Evolutionary conservation across 805 yeast species (phyloP).

Genomic region (Teunomyces lycoperdinae): DNA sequence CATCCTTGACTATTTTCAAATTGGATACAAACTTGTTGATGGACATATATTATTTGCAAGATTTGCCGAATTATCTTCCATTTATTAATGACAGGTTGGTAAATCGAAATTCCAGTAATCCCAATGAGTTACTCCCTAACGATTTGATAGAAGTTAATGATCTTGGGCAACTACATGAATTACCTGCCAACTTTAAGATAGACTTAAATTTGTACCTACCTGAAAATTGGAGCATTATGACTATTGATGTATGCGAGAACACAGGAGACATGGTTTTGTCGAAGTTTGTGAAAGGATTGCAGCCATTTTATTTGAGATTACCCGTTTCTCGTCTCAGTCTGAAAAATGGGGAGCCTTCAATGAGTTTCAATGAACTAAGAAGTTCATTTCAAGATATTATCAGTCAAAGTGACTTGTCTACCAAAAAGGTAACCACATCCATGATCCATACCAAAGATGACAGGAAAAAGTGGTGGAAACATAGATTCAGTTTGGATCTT

Average conservation of each 20-base stretch:
- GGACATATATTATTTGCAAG: constrained; percentile 20
- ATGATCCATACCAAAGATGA: constrained; percentile 55
- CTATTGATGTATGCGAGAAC: constrained; percentile 56
- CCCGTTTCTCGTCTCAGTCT: constrained; percentile 43
- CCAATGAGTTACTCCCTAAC: constrained; percentile 10
- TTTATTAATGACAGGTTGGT: constrained; percentile 18
- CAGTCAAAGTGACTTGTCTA: constrained; percentile 56
- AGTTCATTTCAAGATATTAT: constrained; percentile 45
- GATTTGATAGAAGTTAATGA: background rate
- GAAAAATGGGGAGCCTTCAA: constrained; percentile 30
- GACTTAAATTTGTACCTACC: constrained; percentile 32
- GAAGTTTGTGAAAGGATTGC: constrained; percentile 27
- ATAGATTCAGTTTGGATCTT: constrained; percentile 59
- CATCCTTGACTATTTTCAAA: constrained; percentile 20
- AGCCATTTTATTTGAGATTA: constrained; percentile 51
- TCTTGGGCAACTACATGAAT: background rate
- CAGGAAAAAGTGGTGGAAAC: constrained; percentile 75
- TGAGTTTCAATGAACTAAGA: constrained; percentile 42
- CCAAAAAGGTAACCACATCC: constrained; percentile 52
- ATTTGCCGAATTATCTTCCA: constrained; percentile 17
- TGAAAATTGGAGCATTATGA: constrained; percentile 52
- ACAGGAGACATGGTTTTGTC: constrained; percentile 60
- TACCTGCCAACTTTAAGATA: constrained; percentile 7
- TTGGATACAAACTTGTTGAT: constrained; percentile 11
- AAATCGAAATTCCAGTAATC: constrained; percentile 11